Percentiles rank a stretch among this genome's conserved stretches.
These are phyloP conservation scores for Colletotrichum cereale DNA, from an alignment of 2,329 filamentous ascomycete species.

Conservation along the genomic window DNA sequence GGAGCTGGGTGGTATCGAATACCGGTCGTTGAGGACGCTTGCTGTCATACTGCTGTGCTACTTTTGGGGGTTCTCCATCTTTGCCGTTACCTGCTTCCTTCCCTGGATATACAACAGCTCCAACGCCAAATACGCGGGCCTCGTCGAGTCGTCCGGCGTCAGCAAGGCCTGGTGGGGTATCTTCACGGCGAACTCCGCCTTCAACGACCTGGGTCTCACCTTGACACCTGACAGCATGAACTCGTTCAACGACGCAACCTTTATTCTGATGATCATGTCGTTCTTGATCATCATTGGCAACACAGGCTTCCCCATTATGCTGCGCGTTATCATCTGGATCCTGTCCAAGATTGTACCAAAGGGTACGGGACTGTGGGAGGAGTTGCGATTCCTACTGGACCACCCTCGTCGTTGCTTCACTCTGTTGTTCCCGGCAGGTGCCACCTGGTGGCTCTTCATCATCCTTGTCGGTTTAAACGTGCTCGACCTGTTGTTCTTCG, in stretches of 20 bases:
- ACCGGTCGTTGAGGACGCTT: constrained; percentile 89
- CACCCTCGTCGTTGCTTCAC: constrained; percentile 98
- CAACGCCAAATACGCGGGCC: constrained; percentile 69
- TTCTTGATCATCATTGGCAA: constrained; percentile 96
- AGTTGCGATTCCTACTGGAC: constrained; percentile 89
- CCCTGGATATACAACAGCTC: constrained; percentile 79
- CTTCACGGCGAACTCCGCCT: constrained; percentile 88
- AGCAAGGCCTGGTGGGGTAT: constrained; percentile 90
- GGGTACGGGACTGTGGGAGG: constrained; percentile 84
- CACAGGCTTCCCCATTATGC: constrained; percentile 94
- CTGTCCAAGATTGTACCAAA: constrained; percentile 74
- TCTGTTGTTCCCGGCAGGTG: constrained; percentile 87
- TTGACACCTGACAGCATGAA: constrained; percentile 95
- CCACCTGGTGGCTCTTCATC: constrained; percentile 96
- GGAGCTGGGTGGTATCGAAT: constrained; percentile 96
- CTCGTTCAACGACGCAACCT: constrained; percentile 83
- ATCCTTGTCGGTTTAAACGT: constrained; percentile 86
- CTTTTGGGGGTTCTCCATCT: constrained; percentile 84
- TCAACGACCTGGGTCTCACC: constrained; percentile 95
- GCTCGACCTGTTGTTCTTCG: constrained; percentile 89
- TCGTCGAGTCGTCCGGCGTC: constrained; percentile 73
- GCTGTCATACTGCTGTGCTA: constrained; percentile 83
- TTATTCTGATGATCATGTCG: constrained; percentile 80
- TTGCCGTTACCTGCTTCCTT: constrained; percentile 79
- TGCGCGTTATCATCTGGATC: constrained; percentile 92